Percentiles rank a stretch among this genome's conserved stretches.
Evolutionary conservation across 164 flowering plant genomes (phyloP).

Genomic region (Sextonia rubra): DNA sequence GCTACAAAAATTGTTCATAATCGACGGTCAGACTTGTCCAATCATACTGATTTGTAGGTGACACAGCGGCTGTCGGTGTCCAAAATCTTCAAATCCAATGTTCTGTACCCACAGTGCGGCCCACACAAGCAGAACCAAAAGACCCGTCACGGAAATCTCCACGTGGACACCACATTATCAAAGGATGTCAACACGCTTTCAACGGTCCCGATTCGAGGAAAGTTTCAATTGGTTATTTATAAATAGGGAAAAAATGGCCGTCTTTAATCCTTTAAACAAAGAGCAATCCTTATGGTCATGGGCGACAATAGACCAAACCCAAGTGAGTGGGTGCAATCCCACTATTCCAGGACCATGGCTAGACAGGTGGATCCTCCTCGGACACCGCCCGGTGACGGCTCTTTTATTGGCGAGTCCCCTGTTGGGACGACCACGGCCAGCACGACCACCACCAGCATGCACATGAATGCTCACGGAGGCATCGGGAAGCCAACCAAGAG

Average conservation of each 20-base stretch:
- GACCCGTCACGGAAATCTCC: no score
- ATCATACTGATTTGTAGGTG: no score
- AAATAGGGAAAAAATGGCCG: background rate
- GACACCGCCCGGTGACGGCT: background rate
- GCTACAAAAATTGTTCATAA: no score
- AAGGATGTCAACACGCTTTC: no score
- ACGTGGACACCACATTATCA: no score
- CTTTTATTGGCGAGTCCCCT: background rate
- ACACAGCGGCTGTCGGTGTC: no score
- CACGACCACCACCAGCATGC: slow-evolving; percentile 8
- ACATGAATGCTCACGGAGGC: slow-evolving; percentile 42
- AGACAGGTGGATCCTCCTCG: background rate
- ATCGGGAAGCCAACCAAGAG: slow-evolving; percentile 47
- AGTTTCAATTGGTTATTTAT: background rate
- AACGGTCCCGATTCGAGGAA: no score
- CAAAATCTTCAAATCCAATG: no score
- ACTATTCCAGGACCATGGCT: background rate
- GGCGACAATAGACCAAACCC: background rate
- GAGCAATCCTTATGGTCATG: background rate
- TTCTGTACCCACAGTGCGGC: no score
- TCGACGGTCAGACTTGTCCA: no score
- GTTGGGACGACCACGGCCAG: slow-evolving; percentile 12
- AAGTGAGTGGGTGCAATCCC: background rate
- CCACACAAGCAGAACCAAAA: no score
- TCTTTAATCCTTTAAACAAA: background rate